These are phyloP conservation scores for Emmonsiellopsis sp. DNA, from an alignment of 2,329 filamentous ascomycete genomes.

Conservation along the genomic window DNA sequence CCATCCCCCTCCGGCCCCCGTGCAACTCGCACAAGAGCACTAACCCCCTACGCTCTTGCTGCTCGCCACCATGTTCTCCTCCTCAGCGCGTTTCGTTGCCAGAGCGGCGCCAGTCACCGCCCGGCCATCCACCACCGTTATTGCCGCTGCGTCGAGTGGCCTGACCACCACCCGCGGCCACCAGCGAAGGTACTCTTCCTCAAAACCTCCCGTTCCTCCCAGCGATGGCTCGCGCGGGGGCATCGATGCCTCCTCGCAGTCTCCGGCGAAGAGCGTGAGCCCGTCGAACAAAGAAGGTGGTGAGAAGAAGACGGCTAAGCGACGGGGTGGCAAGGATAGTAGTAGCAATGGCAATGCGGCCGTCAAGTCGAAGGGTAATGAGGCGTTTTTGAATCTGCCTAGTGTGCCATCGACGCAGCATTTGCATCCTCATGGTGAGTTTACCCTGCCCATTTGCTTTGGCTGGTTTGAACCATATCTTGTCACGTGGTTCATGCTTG, in stretches of 20 bases:
- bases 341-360: constrained; percentile 21
- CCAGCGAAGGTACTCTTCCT: constrained; percentile 41
- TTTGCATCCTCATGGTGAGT: constrained; percentile 39
- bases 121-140: constrained; percentile 21
- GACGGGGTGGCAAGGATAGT: constrained; percentile 26
- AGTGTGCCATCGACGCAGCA: constrained; percentile 43
- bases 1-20: constrained; percentile 3
- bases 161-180: constrained; percentile 27
- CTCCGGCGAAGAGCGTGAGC: constrained; percentile 30
- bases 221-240: constrained; percentile 35
- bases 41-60: not conserved
- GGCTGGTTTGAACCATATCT: not conserved
- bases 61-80: constrained; percentile 32
- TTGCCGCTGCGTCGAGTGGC: constrained; percentile 21
- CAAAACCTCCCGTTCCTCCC: constrained; percentile 38
- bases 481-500: constrained; percentile 6
- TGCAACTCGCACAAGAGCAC: constrained; percentile 1
- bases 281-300: constrained; percentile 26
- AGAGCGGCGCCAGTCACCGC: constrained; percentile 26
- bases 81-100: constrained; percentile 37
- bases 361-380: constrained; percentile 29
- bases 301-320: constrained; percentile 24
- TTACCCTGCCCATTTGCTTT: not conserved
- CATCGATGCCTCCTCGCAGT: constrained; percentile 31
- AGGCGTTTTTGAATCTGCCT: constrained; percentile 33